phyloP scores from a whole-genome alignment of 1,284 basidiomycete species.

The Malassezia arunalokei region DNA sequence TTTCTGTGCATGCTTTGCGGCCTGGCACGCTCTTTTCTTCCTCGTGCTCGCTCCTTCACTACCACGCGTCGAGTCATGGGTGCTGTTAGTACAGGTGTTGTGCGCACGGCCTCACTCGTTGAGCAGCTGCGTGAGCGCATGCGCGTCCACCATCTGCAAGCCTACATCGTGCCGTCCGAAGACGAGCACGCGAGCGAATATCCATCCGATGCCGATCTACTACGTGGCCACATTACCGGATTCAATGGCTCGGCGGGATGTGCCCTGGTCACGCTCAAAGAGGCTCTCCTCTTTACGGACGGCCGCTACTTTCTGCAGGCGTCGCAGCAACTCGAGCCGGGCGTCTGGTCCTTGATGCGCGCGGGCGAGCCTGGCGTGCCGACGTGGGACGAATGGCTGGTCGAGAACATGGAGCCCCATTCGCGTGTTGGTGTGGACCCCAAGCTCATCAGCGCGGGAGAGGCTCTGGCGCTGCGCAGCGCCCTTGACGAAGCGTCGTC shows the following conservation, averaged over 20 bases:
- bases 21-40: neutral
- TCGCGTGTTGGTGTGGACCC: conserved; percentile 39
- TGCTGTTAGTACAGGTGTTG: conserved; percentile 33
- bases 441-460: conserved; percentile 36
- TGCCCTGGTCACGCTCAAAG: conserved; percentile 59
- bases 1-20: too few relatives aligned
- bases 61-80: conserved; percentile 19
- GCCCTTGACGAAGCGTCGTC: conserved; percentile 20
- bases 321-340: conserved; percentile 65
- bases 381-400: conserved; percentile 57
- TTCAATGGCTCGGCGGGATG: conserved; percentile 81
- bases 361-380: conserved; percentile 64
- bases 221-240: conserved; percentile 74
- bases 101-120: conserved; percentile 34
- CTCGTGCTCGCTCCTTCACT: neutral
- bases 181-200: conserved; percentile 77
- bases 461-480: conserved; percentile 29
- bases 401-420: conserved; percentile 20
- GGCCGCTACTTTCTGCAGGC: conserved; percentile 90
- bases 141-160: conserved; percentile 24
- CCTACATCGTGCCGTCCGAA: conserved; percentile 46
- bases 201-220: conserved; percentile 53
- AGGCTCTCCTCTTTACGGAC: conserved; percentile 67
- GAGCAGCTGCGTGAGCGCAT: conserved; percentile 28
- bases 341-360: conserved; percentile 87